Base-by-base conservation (phyloP, 148 eudicot species). In the Rhododendron simsii region DNA sequence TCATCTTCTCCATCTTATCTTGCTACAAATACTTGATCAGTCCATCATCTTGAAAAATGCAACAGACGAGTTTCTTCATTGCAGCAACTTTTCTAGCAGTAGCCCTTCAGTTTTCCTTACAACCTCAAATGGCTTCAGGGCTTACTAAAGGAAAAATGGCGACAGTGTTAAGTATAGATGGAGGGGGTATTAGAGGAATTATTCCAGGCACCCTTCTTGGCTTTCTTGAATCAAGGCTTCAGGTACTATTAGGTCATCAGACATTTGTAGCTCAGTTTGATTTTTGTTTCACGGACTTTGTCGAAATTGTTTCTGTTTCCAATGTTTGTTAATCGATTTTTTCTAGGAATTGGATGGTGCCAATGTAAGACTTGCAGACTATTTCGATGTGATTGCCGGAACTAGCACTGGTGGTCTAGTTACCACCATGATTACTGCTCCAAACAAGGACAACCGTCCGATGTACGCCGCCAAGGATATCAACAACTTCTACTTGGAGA, bases 371-470 rank as follows among this genome's bases (percentile, higher is more conserved):
- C 45, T 41, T 41, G 45, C 45, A 41, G 45, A 41, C 45, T 41
- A 41, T 41, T 41, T 41, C 1, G 45, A 41, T 41, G 45, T 41
- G 45, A 41, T 41, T 41, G 45, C 45, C 1, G 45, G 45, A 6
- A 41, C 45, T 41, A 41, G 45, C 45, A 41, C 45, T 8, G 45
- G 45, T 41, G 45, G 45, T 8, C 87, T 90, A 28, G 80, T 90
- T 3, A 85, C 92, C 15, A 81, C 89, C 44, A 90, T 90, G 90
- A 83, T 90, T 23, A 44, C 92, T 3, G 88, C 92, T 20, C 90
- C 92, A 3, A 85, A 89, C 75, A 81, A 84, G 30, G 67, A 89
- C 57, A 87, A 84, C 47, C 85, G 87, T 3, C 92, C 92, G 39
- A 50, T 89, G 26, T 90, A 85, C 39, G 87, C 91, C 45, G 92